Percentiles rank a stretch among this genome's conserved stretches.
phyloP scores from a whole-genome alignment of 257 asterid species.

The Lycium barbarum region DNA sequence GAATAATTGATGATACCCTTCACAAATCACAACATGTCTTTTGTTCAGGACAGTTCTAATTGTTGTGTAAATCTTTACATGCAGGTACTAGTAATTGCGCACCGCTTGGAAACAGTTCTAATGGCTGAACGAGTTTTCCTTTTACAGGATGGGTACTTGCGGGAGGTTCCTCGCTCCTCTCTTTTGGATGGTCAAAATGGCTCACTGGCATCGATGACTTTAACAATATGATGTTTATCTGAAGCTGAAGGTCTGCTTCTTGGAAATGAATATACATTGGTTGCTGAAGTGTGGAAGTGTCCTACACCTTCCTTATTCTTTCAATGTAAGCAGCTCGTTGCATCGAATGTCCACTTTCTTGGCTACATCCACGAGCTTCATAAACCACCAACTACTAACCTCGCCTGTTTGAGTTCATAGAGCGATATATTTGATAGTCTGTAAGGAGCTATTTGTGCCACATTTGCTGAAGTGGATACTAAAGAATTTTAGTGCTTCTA shows the following conservation, averaged over 20 bases:
- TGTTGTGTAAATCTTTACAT: neutral
- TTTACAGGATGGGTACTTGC: conserved; percentile 65
- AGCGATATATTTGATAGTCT: neutral
- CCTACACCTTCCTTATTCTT: neutral
- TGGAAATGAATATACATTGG: neutral
- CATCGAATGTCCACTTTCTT: neutral
- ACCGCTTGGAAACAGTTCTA: conserved; percentile 80
- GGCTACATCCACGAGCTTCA: neutral
- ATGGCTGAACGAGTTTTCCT: conserved; percentile 77
- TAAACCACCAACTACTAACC: neutral
- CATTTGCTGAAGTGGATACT: too few relatives aligned
- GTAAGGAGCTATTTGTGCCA: too few relatives aligned
- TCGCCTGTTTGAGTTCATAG: too few relatives aligned
- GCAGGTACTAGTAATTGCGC: conserved; percentile 92
- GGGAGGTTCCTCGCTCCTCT: conserved; percentile 68
- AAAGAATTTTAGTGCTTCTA: too few relatives aligned
- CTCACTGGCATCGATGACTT: conserved; percentile 38
- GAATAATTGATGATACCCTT: neutral
- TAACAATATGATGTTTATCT: conserved; percentile 35
- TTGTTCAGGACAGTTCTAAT: neutral
- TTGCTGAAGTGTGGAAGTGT: neutral
- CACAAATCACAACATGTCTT: too few relatives aligned
- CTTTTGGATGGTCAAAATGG: conserved; percentile 53
- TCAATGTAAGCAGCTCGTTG: neutral
- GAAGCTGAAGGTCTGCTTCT: neutral